Conservation (phyloP, 1,139 yeast species). For the Spathaspora sp. region DNA sequence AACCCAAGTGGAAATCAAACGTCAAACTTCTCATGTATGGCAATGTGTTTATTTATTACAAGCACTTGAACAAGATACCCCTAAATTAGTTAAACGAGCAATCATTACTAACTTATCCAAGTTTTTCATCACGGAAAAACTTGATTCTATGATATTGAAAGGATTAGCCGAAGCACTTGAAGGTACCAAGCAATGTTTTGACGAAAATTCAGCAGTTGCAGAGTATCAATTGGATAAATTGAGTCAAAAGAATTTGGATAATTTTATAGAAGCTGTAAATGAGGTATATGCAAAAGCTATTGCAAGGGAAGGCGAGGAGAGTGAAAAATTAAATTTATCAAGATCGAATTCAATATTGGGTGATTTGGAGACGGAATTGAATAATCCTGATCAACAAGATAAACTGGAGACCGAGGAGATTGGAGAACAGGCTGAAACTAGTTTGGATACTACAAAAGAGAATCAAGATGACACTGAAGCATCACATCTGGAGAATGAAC, state of each 20-base stretch:
- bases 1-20: conserved; percentile 36
- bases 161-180: conserved; percentile 36
- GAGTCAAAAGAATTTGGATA: conserved; percentile 47
- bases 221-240: conserved; percentile 43
- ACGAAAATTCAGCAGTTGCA: conserved; percentile 22
- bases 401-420: conserved; percentile 7
- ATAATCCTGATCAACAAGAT: conserved; percentile 1
- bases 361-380: conserved; percentile 12
- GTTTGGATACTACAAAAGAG: neutral
- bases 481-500: conserved; percentile 9
- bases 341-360: conserved; percentile 16
- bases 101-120: conserved; percentile 54
- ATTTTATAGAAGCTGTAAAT: conserved; percentile 34
- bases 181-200: conserved; percentile 31
- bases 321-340: conserved; percentile 8
- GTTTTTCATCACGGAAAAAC: conserved; percentile 33
- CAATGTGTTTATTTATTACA: conserved; percentile 59
- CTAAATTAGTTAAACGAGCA: conserved; percentile 55
- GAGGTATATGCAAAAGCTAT: conserved; percentile 28
- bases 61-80: conserved; percentile 50
- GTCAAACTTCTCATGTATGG: conserved; percentile 54
- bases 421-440: conserved; percentile 12
- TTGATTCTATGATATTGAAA: conserved; percentile 30
- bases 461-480: conserved; percentile 6
- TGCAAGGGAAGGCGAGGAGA: conserved; percentile 18